These are phyloP conservation scores for Sordariomycetes sp. DNA, from an alignment of 2,329 filamentous ascomycete genomes.

Conservation along the genomic window DNA sequence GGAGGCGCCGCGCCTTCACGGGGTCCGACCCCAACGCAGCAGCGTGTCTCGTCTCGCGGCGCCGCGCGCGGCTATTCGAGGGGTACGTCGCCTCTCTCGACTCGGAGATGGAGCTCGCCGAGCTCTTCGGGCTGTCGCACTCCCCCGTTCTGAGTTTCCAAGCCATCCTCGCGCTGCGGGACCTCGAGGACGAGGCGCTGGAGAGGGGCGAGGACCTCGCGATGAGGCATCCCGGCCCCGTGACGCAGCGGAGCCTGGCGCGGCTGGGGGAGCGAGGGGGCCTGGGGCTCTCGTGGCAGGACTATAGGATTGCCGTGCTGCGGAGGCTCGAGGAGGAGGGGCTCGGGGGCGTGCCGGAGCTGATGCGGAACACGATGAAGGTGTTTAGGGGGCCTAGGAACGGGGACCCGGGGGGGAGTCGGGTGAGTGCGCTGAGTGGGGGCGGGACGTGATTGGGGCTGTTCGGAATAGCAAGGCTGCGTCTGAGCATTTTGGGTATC, in stretches of 20 bases:
- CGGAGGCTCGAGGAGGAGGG: slow-evolving; percentile 51
- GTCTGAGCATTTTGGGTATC: neutral
- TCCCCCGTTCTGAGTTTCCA: slow-evolving; percentile 42
- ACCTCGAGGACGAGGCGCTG: slow-evolving; percentile 41
- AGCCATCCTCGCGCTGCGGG: slow-evolving; percentile 39
- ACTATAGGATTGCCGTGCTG: slow-evolving; percentile 63
- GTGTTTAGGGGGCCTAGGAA: slow-evolving; percentile 42
- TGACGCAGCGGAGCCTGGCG: slow-evolving; percentile 53
- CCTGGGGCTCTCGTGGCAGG: slow-evolving; percentile 53
- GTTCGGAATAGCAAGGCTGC: neutral
- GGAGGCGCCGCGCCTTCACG: slow-evolving; percentile 62
- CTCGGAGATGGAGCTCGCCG: slow-evolving; percentile 27
- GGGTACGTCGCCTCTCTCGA: slow-evolving; percentile 35
- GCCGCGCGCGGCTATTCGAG: slow-evolving; percentile 29
- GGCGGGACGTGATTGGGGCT: neutral
- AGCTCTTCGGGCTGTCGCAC: slow-evolving; percentile 44
- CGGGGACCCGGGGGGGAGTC: neutral
- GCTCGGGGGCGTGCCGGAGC: slow-evolving; percentile 49
- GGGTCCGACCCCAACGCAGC: slow-evolving; percentile 47
- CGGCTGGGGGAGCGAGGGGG: slow-evolving; percentile 54
- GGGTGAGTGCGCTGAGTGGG: neutral
- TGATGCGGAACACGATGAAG: slow-evolving; percentile 76
- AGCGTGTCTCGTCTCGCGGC: slow-evolving; percentile 34
- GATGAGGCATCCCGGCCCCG: slow-evolving; percentile 50
- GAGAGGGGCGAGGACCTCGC: slow-evolving; percentile 24